Evolutionary conservation across 1,284 basidiomycete species (phyloP).

Genomic region (Pseudozyma thailandica): DNA sequence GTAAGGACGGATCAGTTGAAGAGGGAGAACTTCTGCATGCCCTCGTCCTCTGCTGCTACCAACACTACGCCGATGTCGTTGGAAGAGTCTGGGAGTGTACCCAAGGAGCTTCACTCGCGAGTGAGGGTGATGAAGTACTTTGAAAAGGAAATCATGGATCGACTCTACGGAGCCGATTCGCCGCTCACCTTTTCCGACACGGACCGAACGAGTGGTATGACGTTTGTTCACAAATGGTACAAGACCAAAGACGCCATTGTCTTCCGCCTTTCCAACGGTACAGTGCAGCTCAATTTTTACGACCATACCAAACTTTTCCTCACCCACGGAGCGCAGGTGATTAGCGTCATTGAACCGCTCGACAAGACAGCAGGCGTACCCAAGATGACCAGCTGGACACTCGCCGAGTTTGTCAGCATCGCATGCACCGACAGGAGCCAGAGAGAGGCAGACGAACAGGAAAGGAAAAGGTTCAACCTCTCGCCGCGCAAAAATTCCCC

Average conservation of each 20-base stretch:
- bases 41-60: background rate
- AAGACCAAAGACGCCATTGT: slow-evolving; percentile 96
- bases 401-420: slow-evolving; percentile 78
- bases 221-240: slow-evolving; percentile 93
- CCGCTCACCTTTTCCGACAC: slow-evolving; percentile 88
- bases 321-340: slow-evolving; percentile 79
- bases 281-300: slow-evolving; percentile 97
- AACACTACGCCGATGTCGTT: background rate
- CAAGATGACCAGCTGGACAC: slow-evolving; percentile 78
- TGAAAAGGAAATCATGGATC: slow-evolving; percentile 65
- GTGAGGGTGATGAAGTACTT: slow-evolving; percentile 63
- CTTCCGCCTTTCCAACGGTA: slow-evolving; percentile 93
- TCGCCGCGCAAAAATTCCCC: too few species aligned
- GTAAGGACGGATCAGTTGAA: slow-evolving; percentile 47
- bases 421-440: slow-evolving; percentile 69
- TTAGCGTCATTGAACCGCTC: slow-evolving; percentile 78
- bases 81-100: slow-evolving; percentile 14
- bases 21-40: slow-evolving; percentile 53
- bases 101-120: slow-evolving; percentile 51
- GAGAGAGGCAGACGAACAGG: slow-evolving; percentile 43
- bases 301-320: slow-evolving; percentile 96
- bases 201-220: slow-evolving; percentile 80
- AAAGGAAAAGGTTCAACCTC: slow-evolving; percentile 13
- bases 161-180: slow-evolving; percentile 71
- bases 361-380: slow-evolving; percentile 78